A percentile compares a stretch with the other conserved stretches of the same genome.
These are phyloP conservation scores for Obba rivulosa DNA, from an alignment of 768 basidiomycete genomes.

Conservation along the genomic window DNA sequence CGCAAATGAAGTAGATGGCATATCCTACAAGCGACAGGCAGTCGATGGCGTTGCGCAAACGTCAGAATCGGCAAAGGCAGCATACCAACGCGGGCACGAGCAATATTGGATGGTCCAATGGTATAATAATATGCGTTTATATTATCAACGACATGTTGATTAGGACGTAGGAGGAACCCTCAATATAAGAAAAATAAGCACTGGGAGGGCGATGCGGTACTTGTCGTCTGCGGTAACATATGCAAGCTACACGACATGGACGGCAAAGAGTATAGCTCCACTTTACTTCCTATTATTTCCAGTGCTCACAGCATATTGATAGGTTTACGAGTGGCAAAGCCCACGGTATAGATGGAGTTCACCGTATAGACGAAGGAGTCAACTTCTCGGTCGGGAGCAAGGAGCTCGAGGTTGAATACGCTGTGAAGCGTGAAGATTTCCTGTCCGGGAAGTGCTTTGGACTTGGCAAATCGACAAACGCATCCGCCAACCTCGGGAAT, in stretches of 20 bases:
- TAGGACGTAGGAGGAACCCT: conserved; percentile 47
- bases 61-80: conserved; percentile 5
- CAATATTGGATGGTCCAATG: conserved; percentile 80
- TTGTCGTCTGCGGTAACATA: conserved; percentile 40
- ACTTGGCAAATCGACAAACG: conserved; percentile 14
- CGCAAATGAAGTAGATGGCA: conserved; percentile 9
- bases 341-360: conserved; percentile 29
- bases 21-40: conserved; percentile 18
- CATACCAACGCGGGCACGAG: conserved; percentile 1
- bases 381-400: conserved; percentile 43
- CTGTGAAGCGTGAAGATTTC: conserved; percentile 49
- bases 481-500: conserved; percentile 13
- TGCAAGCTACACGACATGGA: conserved; percentile 57
- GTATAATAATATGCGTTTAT: conserved; percentile 26
- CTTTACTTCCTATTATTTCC: not conserved
- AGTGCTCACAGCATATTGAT: not conserved
- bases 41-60: conserved; percentile 7
- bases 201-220: conserved; percentile 82
- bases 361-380: conserved; percentile 30
- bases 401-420: conserved; percentile 62
- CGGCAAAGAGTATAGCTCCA: conserved; percentile 53
- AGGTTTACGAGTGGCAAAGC: conserved; percentile 52
- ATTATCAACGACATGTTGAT: not conserved
- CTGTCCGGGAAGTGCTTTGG: conserved; percentile 65
- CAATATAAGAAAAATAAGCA: conserved; percentile 84